phyloP scores from a whole-genome alignment of 495 filamentous ascomycete species.

The Chlorociboria aeruginascens region DNA sequence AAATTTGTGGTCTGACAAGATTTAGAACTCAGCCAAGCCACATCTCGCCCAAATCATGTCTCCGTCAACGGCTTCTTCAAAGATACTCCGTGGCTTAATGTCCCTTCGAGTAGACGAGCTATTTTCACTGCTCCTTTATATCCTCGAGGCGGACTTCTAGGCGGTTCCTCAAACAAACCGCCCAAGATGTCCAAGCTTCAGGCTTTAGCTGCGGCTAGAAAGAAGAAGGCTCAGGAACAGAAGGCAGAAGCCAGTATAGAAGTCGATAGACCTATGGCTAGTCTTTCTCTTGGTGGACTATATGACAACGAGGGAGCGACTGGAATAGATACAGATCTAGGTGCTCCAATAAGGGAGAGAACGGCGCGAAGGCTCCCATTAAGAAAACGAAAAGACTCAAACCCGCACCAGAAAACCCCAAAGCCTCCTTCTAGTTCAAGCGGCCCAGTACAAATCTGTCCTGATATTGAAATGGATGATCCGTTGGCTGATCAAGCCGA shows the following conservation, averaged over 20 bases:
- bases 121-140: slow-evolving; percentile 52
- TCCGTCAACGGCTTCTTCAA: slow-evolving; percentile 48
- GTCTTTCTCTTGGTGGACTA: slow-evolving; percentile 1
- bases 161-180: slow-evolving; percentile 49
- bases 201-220: slow-evolving; percentile 73
- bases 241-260: slow-evolving; percentile 25
- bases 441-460: background rate
- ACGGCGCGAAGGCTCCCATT: slow-evolving; percentile 10
- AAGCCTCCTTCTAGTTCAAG: background rate
- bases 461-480: slow-evolving; percentile 3
- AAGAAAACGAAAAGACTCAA: slow-evolving; percentile 19
- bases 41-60: slow-evolving; percentile 11
- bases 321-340: background rate
- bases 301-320: background rate
- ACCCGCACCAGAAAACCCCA: slow-evolving; percentile 12
- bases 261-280: slow-evolving; percentile 20
- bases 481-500: slow-evolving; percentile 12
- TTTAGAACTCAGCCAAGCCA: background rate
- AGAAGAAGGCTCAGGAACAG: slow-evolving; percentile 71
- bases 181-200: slow-evolving; percentile 86
- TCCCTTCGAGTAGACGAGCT: slow-evolving; percentile 56
- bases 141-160: slow-evolving; percentile 55
- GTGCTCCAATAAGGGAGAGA: background rate
- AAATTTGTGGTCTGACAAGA: background rate
- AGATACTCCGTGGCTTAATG: slow-evolving; percentile 77